phyloP scores from a whole-genome alignment of 805 yeast genomes.

The Ogataea methylovora region DNA sequence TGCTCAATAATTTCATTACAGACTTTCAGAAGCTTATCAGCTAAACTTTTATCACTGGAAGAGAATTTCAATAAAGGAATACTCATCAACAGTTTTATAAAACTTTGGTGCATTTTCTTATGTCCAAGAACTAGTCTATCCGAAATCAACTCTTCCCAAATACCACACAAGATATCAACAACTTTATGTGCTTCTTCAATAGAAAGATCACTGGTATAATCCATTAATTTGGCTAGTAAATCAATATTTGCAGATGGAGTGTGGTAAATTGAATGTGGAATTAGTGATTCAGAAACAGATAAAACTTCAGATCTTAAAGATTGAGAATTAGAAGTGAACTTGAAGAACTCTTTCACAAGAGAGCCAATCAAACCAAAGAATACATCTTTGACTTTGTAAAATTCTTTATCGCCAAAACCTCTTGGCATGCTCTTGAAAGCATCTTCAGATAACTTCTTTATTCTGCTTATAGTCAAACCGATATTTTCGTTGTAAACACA shows the following conservation, averaged over 20 bases:
- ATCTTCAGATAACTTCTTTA: constrained; percentile 13
- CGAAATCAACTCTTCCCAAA: constrained; percentile 54
- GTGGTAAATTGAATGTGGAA: constrained; percentile 11
- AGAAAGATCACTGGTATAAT: constrained; percentile 3
- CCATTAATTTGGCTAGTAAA: constrained; percentile 5
- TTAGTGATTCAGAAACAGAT: constrained; percentile 5
- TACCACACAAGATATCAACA: constrained; percentile 27
- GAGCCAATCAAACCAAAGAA: constrained; percentile 23
- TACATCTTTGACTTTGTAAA: constrained; percentile 38
- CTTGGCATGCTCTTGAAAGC: constrained; percentile 14
- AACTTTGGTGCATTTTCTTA: constrained; percentile 47
- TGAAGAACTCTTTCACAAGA: constrained; percentile 8
- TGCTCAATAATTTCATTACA: constrained; percentile 37
- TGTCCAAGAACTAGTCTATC: constrained; percentile 62
- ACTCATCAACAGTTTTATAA: constrained; percentile 46
- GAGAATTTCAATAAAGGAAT: constrained; percentile 32
- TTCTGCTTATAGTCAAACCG: constrained; percentile 8
- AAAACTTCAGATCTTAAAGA: constrained; percentile 5
- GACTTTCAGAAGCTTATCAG: constrained; percentile 24
- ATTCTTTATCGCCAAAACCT: constrained; percentile 19
- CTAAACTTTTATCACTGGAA: constrained; percentile 18
- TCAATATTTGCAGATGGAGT: constrained; percentile 12
- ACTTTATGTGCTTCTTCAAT: constrained; percentile 13
- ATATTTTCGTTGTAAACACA: constrained; percentile 16
- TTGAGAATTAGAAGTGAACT: constrained; percentile 3